Evolutionary conservation across 176 grass and related monocot species (phyloP), one percentile per base, ranked within the genome.

Genomic region (Raddia distichophylla): DNA sequence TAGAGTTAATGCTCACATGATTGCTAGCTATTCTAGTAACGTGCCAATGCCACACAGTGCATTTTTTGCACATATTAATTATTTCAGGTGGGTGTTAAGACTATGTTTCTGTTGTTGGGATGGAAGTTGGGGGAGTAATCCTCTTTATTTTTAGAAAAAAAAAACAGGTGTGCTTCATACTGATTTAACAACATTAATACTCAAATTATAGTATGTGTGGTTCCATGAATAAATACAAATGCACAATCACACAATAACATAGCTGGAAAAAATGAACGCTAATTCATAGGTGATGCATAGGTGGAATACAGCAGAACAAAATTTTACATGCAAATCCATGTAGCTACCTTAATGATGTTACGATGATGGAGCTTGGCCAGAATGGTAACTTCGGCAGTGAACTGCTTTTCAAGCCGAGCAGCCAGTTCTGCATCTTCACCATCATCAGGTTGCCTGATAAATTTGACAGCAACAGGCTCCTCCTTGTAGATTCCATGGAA

Each of bases 401-500:
- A 99, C 34, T 99, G 93, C 74, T 90, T 95, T 70, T 99, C 82
- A 55, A 99, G 87, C 56, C 80, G 73, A 37, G 86, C 86, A 75
- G 93, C 86, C 85, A 99, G 22, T 48, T 87, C 88, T 3, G 66
- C 84, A 44, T 96, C 94, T 73, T 91, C 97, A 8, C 89, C 91
- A 44, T 91, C 91, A 33, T 96, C 89, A 43, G 97, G 97, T 79
- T 89, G 97, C 66, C 93, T 86, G 65, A 96, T 99, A 69, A 99
- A 86, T 64, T 99, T 99, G 20, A 99, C 91, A 44, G 93, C 97
- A 80, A 96, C 97, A 47, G 84, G 82, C 27, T 89, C 70, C 35
- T 96, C 87, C 73, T 91, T 77, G 67, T 99, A 99, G 65, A 95
- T 87, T 60, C 97, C 97, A 67, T 88, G 93, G 75, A 95, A 91